phyloP scores from a whole-genome alignment of 176 grass and related monocot genomes.

The Oryza australiensis region DNA sequence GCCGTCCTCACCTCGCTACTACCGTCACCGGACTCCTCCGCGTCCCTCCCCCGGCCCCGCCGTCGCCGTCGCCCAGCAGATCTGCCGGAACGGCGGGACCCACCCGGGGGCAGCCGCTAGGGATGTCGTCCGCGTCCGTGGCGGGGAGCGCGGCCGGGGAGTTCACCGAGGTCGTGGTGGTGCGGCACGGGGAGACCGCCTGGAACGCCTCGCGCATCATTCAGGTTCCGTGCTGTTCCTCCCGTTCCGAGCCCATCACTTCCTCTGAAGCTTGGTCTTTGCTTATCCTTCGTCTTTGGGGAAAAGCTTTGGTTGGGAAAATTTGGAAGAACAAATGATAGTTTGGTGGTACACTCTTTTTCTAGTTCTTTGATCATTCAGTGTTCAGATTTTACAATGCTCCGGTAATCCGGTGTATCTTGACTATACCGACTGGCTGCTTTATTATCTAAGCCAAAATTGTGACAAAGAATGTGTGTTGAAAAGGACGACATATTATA shows the following conservation, averaged over 20 bases:
- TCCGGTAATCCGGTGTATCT: background rate
- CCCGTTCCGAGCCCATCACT: background rate
- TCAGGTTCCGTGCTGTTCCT: slow-evolving; percentile 45
- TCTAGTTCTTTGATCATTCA: background rate
- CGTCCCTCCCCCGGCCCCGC: background rate
- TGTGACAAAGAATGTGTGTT: background rate
- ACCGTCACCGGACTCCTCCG: background rate
- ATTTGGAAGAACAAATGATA: background rate
- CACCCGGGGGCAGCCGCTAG: background rate
- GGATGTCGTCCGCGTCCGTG: slow-evolving; percentile 38
- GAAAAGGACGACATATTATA: background rate
- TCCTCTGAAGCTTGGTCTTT: slow-evolving; percentile 2
- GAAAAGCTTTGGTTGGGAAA: background rate
- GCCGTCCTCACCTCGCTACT: background rate
- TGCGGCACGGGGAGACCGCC: slow-evolving; percentile 74
- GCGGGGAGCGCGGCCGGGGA: background rate
- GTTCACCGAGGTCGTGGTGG: slow-evolving; percentile 78
- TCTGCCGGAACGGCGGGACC: background rate
- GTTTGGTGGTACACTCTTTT: background rate
- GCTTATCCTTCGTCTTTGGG: background rate
- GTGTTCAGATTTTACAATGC: background rate
- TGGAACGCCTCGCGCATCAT: slow-evolving; percentile 79
- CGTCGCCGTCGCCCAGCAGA: background rate
- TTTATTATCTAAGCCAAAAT: background rate
- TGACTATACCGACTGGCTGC: background rate